Evolutionary conservation across 2,329 filamentous ascomycete genomes (phyloP).

Genomic region (Hysterium pulicare): DNA sequence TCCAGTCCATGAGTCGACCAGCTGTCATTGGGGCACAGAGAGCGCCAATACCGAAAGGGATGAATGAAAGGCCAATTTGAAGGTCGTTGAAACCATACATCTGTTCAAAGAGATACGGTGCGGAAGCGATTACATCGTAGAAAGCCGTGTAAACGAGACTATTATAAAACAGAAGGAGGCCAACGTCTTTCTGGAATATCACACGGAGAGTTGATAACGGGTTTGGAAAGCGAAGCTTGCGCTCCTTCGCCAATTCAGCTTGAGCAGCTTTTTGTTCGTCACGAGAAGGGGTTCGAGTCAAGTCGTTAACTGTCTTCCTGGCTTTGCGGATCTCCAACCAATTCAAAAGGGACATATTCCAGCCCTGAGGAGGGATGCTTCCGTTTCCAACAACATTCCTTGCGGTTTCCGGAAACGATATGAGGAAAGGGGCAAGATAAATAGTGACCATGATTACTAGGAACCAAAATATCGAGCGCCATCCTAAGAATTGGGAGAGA

Average conservation of each 20-base stretch:
- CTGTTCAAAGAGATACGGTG: slow-evolving; percentile 45
- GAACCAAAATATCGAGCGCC: slow-evolving; percentile 35
- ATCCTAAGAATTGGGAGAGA: slow-evolving; percentile 29
- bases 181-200: slow-evolving; percentile 39
- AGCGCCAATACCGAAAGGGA: slow-evolving; percentile 39
- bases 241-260: slow-evolving; percentile 20
- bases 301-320: slow-evolving; percentile 11
- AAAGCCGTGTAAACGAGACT: slow-evolving; percentile 46
- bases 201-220: slow-evolving; percentile 41
- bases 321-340: slow-evolving; percentile 27
- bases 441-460: slow-evolving; percentile 32
- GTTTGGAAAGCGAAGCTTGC: slow-evolving; percentile 44
- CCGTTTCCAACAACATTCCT: slow-evolving; percentile 32
- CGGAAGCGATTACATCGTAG: slow-evolving; percentile 45
- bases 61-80: slow-evolving; percentile 43
- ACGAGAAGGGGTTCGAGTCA: slow-evolving; percentile 19
- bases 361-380: slow-evolving; percentile 10
- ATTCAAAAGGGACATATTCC: slow-evolving; percentile 11
- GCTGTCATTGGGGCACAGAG: slow-evolving; percentile 36
- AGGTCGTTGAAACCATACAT: slow-evolving; percentile 49
- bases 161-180: slow-evolving; percentile 35
- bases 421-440: slow-evolving; percentile 25
- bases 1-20: slow-evolving; percentile 64
- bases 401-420: slow-evolving; percentile 37
- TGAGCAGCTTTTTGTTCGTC: slow-evolving; percentile 19